Conservation (phyloP, 164 flowering plant species). For the Hamamelis virginiana region DNA sequence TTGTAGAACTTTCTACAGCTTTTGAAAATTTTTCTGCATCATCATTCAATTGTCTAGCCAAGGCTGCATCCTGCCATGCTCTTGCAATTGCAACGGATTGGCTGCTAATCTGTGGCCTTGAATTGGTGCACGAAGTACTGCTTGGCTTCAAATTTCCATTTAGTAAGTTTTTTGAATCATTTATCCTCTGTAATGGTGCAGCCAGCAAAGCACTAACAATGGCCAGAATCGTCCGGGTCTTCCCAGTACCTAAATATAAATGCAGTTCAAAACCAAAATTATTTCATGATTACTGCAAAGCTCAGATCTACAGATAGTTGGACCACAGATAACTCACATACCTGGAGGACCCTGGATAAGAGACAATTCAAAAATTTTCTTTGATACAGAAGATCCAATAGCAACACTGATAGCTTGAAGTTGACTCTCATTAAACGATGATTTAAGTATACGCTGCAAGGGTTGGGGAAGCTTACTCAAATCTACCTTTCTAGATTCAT, state of each 20-base stretch:
- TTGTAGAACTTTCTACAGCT: constrained; percentile 32
- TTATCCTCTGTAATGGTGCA: constrained; percentile 28
- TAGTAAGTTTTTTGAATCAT: constrained; percentile 16
- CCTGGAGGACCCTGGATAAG: constrained; percentile 99
- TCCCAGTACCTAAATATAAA: constrained; percentile 81
- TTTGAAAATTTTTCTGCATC: constrained; percentile 39
- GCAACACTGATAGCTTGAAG: constrained; percentile 74
- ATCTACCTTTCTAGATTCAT: constrained; percentile 29
- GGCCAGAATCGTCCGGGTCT: constrained; percentile 90
- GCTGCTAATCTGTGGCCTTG: constrained; percentile 43
- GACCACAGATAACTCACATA: constrained; percentile 19
- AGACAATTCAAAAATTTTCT: constrained; percentile 55
- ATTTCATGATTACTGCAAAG: not conserved
- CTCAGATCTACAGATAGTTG: not conserved
- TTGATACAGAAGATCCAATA: constrained; percentile 39
- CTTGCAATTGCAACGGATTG: constrained; percentile 76
- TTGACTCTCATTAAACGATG: constrained; percentile 82
- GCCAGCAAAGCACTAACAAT: constrained; percentile 86
- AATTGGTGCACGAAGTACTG: constrained; percentile 22
- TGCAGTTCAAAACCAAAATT: not conserved
- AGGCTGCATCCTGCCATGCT: constrained; percentile 97
- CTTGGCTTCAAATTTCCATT: constrained; percentile 21
- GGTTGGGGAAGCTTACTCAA: constrained; percentile 53
- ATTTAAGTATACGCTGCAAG: constrained; percentile 52
- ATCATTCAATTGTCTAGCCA: constrained; percentile 70